These are phyloP conservation scores for Psilocybe cyanescens DNA, from an alignment of 768 basidiomycete species.

Conservation along the genomic window DNA sequence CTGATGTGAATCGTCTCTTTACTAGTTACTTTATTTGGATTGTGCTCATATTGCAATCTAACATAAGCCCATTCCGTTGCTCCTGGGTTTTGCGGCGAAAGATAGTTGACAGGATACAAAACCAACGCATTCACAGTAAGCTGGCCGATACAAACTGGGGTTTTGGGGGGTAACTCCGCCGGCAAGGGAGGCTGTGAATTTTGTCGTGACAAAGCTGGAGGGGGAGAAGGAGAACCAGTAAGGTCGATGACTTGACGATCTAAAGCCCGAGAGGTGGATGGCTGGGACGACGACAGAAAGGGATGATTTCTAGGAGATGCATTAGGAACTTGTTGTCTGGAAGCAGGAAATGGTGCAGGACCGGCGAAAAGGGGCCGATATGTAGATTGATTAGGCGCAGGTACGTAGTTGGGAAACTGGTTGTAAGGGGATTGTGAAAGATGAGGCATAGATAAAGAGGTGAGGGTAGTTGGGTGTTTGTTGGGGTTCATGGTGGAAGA, in stretches of 20 bases:
- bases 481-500: constrained; percentile 17
- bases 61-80: constrained; percentile 73
- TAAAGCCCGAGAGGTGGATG: constrained; percentile 23
- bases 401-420: constrained; percentile 14
- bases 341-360: constrained; percentile 39
- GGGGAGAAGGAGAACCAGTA: constrained; percentile 64
- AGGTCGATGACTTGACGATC: constrained; percentile 74
- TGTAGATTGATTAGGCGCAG: constrained; percentile 25
- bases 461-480: constrained; percentile 13
- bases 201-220: constrained; percentile 37
- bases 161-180: constrained; percentile 72
- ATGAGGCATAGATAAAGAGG: constrained; percentile 11
- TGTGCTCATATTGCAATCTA: constrained; percentile 72
- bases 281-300: constrained; percentile 29
- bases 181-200: constrained; percentile 40
- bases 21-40: constrained; percentile 52
- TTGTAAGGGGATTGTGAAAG: constrained; percentile 14
- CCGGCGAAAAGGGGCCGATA: constrained; percentile 60
- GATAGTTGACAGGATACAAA: constrained; percentile 78
- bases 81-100: constrained; percentile 48
- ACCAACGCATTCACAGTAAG: constrained; percentile 83
- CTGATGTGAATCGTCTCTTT: constrained; percentile 82
- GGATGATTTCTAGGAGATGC: constrained; percentile 23
- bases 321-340: constrained; percentile 27
- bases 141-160: constrained; percentile 88